Evolutionary conservation across 2,329 filamentous ascomycete species (phyloP).

Genomic region (Rugonectria rugulosa): DNA sequence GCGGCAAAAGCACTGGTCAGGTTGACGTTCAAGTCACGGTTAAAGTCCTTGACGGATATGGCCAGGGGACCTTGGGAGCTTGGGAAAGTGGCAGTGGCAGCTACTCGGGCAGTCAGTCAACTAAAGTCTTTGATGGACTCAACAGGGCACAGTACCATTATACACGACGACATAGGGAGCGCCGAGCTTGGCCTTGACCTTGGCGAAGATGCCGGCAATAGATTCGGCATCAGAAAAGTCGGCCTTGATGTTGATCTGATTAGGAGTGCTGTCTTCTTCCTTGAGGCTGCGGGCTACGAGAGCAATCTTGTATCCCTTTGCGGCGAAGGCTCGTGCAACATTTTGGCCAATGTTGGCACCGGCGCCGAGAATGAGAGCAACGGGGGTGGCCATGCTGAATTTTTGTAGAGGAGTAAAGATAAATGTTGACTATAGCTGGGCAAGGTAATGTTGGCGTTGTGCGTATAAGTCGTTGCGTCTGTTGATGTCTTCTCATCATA

Average conservation of each 20-base stretch:
- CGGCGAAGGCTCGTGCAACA: constrained; percentile 29
- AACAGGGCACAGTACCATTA: constrained; percentile 23
- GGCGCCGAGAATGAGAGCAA: constrained; percentile 36
- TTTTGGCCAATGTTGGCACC: constrained; percentile 31
- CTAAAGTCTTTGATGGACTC: not conserved
- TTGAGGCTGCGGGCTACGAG: constrained; percentile 29
- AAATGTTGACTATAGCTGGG: too few species aligned
- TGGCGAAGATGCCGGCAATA: constrained; percentile 17
- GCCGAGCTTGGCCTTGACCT: constrained; percentile 23
- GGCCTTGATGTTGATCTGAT: constrained; percentile 43
- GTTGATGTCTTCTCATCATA: too few species aligned
- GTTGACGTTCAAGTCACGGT: constrained; percentile 22
- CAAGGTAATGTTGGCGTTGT: too few species aligned
- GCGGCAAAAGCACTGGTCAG: constrained; percentile 42
- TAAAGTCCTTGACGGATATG: constrained; percentile 11
- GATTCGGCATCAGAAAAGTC: constrained; percentile 45
- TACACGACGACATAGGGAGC: constrained; percentile 32
- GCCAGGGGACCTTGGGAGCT: constrained; percentile 14
- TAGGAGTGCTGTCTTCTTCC: constrained; percentile 27
- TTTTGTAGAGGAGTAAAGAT: too few species aligned
- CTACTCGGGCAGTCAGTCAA: not conserved
- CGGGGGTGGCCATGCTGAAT: too few species aligned
- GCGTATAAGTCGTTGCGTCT: too few species aligned
- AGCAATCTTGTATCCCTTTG: constrained; percentile 34
- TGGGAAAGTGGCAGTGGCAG: constrained; percentile 22